Evolutionary conservation across 768 basidiomycete genomes (phyloP), one percentile per base, ranked within the genome.

Genomic region (Tricholoma flavovirens): DNA sequence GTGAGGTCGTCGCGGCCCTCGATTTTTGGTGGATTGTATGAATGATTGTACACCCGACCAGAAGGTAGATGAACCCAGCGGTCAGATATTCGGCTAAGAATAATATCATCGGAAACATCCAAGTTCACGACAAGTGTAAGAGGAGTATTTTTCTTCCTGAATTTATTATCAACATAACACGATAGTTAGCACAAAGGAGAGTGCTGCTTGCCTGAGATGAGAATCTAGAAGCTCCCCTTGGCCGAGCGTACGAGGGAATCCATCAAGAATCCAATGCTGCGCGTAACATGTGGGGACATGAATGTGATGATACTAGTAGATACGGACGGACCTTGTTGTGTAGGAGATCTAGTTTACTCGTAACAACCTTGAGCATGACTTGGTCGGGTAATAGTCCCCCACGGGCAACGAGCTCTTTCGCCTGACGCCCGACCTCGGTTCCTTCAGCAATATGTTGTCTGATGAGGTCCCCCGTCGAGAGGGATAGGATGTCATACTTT

Each of bases 261-360:
- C 94, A 61, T 96, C 94, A 43, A 95, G 69, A 60, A 96, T 88
- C 93, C 93, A 95, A 65, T 90, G 86, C 89, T 93, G 58, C 7
- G 55, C 50, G 58, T 49, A 21, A 1, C 19, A 8, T 29, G 42
- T 45, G 53, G 54, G 46, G 53, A 57, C 15, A 26, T 35, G 45
- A 48, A 42, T 11, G 19, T 36, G 17, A 8, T 10, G 2, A 33
- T 17, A 6, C 48, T 19, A 43, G 12, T n/a, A 32, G 22, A 9
- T 36, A 3, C n/a, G 36, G 51, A 58, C 73, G 30, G 56, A 88
- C 90, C 77, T 80, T 84, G 70, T 86, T 82, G 48, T 79, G 77
- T 51, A 90, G 73, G 14, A 68, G 63, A 61, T 88, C 83, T 15
- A 95, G 77, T 65, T 87, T 88, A 70, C 76, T 82, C 35, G 85